Evolutionary conservation across 441 rosid species (phyloP).

Genomic region (Populus trichocarpa): DNA sequence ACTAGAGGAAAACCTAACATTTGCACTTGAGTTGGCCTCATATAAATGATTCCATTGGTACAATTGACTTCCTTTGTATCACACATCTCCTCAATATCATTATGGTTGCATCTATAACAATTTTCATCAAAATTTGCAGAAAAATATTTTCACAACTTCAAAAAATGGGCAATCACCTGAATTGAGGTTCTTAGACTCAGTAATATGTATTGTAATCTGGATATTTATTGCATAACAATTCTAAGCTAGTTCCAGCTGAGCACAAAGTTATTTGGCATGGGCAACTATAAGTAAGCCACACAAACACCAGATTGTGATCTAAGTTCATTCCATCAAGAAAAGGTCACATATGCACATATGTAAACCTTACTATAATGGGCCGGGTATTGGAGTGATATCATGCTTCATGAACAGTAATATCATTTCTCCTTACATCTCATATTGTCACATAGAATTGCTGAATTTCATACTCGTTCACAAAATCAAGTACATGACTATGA

Average conservation of each 20-base stretch:
- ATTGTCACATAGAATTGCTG: background rate
- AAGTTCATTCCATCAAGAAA: constrained; percentile 3
- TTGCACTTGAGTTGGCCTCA: constrained; percentile 6
- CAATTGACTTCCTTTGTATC: background rate
- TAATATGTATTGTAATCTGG: background rate
- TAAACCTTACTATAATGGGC: background rate
- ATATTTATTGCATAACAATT: background rate
- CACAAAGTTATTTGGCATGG: background rate
- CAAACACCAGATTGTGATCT: constrained; percentile 5
- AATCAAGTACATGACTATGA: constrained; percentile 3
- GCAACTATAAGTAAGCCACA: background rate
- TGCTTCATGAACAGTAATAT: background rate
- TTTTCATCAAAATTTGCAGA: constrained; percentile 7
- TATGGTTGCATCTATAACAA: background rate
- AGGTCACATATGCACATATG: background rate
- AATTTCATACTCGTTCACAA: constrained; percentile 6
- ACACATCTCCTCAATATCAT: background rate
- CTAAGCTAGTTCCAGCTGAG: background rate
- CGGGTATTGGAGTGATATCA: background rate
- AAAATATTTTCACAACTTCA: background rate
- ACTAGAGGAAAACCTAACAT: background rate
- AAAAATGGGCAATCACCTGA: background rate
- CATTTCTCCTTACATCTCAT: background rate
- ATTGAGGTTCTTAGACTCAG: constrained; percentile 4
- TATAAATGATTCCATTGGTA: background rate